Percentiles rank a stretch among this genome's conserved stretches.
Conservation (phyloP, 2,329 filamentous ascomycete species). For the Colletotrichum sp. region DNA sequence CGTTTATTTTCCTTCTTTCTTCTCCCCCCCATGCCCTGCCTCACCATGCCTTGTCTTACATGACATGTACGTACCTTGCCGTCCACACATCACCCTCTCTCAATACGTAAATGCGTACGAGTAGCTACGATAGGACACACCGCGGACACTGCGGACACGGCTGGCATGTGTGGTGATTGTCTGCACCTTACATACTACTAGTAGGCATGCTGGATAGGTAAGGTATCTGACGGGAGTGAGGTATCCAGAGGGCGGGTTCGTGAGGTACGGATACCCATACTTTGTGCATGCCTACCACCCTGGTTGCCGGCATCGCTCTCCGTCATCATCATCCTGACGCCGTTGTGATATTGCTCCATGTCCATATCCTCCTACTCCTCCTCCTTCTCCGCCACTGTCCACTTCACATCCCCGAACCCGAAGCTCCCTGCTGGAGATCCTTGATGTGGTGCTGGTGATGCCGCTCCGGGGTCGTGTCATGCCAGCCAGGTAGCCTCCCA, state of each 20-base stretch:
- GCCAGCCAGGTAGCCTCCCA: not conserved
- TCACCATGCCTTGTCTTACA: not conserved
- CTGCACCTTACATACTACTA: not conserved
- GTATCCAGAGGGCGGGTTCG: not conserved
- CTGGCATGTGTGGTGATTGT: not conserved
- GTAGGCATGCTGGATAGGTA: not conserved
- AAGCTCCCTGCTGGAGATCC: not conserved
- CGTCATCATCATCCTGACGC: not conserved
- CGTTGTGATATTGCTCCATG: not conserved
- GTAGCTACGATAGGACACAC: not conserved
- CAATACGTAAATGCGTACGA: not conserved
- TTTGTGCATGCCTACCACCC: not conserved
- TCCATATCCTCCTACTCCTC: not conserved
- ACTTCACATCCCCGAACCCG: not conserved
- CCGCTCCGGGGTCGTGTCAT: not conserved
- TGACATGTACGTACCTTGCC: slow-evolving; percentile 3
- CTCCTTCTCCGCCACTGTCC: not conserved
- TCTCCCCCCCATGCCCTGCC: not conserved
- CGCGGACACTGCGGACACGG: not conserved
- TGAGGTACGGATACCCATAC: not conserved
- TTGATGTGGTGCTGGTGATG: not conserved
- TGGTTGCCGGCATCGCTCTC: not conserved
- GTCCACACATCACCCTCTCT: not conserved
- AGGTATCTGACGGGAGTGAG: not conserved
- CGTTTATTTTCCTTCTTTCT: not conserved